phyloP scores from a whole-genome alignment of 352 stramenopile genomes.

The Phytophthora megakarya region DNA sequence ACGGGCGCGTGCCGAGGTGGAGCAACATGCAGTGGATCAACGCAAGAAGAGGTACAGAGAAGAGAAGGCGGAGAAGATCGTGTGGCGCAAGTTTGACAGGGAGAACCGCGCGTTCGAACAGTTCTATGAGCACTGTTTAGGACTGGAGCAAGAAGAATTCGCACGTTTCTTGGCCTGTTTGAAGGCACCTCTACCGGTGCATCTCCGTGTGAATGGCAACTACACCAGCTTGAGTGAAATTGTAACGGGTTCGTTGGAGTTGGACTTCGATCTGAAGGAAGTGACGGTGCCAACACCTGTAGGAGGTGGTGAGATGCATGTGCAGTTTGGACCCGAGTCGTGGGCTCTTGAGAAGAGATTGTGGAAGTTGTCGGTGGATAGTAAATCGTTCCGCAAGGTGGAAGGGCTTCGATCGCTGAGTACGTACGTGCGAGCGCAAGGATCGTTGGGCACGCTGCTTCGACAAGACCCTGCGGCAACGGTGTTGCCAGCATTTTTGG shows the following conservation, averaged over 20 bases:
- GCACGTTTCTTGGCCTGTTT: constrained; percentile 79
- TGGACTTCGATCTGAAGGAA: constrained; percentile 68
- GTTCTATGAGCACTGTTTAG: constrained; percentile 83
- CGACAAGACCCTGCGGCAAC: constrained; percentile 96
- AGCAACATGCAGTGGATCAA: constrained; percentile 59
- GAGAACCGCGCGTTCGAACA: constrained; percentile 82
- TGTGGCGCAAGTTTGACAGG: constrained; percentile 88
- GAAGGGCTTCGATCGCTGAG: constrained; percentile 89
- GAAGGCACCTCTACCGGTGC: constrained; percentile 72
- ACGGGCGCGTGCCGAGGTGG: constrained; percentile 52
- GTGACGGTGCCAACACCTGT: constrained; percentile 62
- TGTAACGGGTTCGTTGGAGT: constrained; percentile 69
- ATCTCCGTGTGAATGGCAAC: constrained; percentile 90
- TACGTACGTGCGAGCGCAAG: constrained; percentile 92
- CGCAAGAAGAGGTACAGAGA: constrained; percentile 66
- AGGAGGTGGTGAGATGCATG: constrained; percentile 53
- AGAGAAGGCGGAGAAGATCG: constrained; percentile 81
- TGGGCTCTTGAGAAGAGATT: constrained; percentile 69
- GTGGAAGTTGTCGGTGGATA: constrained; percentile 82
- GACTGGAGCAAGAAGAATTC: constrained; percentile 77
- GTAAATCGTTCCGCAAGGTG: constrained; percentile 88
- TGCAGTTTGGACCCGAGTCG: constrained; percentile 61
- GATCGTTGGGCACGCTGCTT: constrained; percentile 88
- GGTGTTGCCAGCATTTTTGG: constrained; percentile 94
- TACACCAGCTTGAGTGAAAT: constrained; percentile 83